Conservation (phyloP, 1,139 yeast genomes). For the Pichia sp. region DNA sequence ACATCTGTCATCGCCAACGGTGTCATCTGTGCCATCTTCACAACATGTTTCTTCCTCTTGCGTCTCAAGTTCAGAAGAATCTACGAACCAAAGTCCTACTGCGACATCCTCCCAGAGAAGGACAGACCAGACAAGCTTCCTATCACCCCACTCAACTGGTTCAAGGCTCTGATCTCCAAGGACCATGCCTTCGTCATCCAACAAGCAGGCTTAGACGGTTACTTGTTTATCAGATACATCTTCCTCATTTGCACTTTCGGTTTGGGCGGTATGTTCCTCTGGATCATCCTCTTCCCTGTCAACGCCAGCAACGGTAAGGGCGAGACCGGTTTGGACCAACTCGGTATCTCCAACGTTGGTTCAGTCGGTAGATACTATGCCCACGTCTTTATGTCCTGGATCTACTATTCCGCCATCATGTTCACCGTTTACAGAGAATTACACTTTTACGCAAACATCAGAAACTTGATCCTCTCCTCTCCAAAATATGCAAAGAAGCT, state of each 20-base stretch:
- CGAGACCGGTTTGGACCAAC: constrained; percentile 50
- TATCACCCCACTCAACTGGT: constrained; percentile 55
- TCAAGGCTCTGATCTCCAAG: constrained; percentile 46
- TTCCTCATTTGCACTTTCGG: constrained; percentile 60
- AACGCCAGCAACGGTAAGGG: constrained; percentile 78
- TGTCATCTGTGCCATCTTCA: constrained; percentile 55
- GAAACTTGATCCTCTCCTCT: constrained; percentile 67
- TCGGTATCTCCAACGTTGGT: constrained; percentile 63
- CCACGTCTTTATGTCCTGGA: constrained; percentile 71
- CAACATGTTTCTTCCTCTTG: constrained; percentile 56
- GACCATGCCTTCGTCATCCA: constrained; percentile 71
- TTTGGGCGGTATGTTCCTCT: constrained; percentile 60
- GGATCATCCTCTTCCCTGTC: constrained; percentile 84
- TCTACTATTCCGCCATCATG: constrained; percentile 56
- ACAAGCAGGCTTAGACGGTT: constrained; percentile 86
- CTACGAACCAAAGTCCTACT: constrained; percentile 76
- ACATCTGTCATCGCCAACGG: constrained; percentile 55
- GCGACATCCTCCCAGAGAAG: constrained; percentile 45
- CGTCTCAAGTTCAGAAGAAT: constrained; percentile 67
- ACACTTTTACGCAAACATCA: constrained; percentile 61
- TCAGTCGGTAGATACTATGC: constrained; percentile 64
- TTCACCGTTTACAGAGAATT: constrained; percentile 71
- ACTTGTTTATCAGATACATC: constrained; percentile 77
- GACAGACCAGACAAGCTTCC: constrained; percentile 57
- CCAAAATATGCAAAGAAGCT: constrained; percentile 68